phyloP scores from a whole-genome alignment of 2,329 filamentous ascomycete genomes.

The Escovopsis sp. region DNA sequence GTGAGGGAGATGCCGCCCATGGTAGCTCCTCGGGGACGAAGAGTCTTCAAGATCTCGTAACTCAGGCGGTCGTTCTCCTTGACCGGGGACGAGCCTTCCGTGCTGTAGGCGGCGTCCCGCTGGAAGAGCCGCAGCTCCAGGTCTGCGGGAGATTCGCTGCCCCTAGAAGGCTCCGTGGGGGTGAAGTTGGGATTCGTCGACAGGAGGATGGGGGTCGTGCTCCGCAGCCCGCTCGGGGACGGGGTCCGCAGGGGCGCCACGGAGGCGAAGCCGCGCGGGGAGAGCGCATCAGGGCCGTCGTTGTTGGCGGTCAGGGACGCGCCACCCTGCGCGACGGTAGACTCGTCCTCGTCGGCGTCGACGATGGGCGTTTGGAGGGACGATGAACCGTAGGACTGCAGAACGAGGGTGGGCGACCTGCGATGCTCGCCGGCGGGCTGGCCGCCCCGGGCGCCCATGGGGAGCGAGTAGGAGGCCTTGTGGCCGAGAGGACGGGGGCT shows the following conservation, averaged over 20 bases:
- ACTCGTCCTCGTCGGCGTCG: slow-evolving; percentile 1
- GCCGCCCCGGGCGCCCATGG: not conserved
- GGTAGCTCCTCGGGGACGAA: slow-evolving; percentile 33
- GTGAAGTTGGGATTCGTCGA: slow-evolving; percentile 16
- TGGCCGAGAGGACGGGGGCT: slow-evolving; percentile 4
- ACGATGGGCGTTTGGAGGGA: too few relatives aligned
- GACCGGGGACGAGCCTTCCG: slow-evolving; percentile 32
- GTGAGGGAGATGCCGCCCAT: slow-evolving; percentile 6
- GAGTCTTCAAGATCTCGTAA: slow-evolving; percentile 59
- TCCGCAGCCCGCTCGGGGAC: slow-evolving; percentile 11
- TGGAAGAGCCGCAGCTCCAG: slow-evolving; percentile 22
- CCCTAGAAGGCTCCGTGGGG: slow-evolving; percentile 26
- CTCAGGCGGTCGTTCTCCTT: slow-evolving; percentile 57
- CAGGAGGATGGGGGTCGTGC: not conserved
- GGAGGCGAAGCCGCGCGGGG: slow-evolving; percentile 10
- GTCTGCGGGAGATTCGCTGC: slow-evolving; percentile 18
- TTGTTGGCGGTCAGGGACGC: not conserved
- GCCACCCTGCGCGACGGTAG: not conserved
- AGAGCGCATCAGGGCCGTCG: slow-evolving; percentile 1
- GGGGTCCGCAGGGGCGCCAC: slow-evolving; percentile 19
- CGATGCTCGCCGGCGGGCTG: not conserved
- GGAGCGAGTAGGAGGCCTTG: not conserved
- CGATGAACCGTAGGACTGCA: too few relatives aligned
- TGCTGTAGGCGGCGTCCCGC: slow-evolving; percentile 31
- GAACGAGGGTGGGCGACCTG: too few relatives aligned